Percentiles rank a stretch among this genome's conserved stretches.
Conservation (phyloP, 805 yeast species). For the Starmerella riodocensis region DNA sequence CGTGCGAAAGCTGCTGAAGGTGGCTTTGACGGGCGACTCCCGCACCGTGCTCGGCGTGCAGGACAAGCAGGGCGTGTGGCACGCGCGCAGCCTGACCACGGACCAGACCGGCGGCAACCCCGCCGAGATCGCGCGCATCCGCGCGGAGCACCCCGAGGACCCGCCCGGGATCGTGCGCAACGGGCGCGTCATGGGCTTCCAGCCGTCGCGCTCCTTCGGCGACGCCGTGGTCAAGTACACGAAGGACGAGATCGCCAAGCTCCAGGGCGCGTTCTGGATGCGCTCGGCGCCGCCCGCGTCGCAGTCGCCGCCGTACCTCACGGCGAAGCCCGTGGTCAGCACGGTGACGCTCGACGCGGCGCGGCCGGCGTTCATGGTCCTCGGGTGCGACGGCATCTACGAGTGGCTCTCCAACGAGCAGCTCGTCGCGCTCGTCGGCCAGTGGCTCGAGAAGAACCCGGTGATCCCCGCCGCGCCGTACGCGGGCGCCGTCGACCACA, state of each 20-base stretch:
- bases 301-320: slow-evolving; percentile 87
- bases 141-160: slow-evolving; percentile 82
- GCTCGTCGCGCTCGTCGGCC: slow-evolving; percentile 76
- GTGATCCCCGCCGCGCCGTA: slow-evolving; percentile 24
- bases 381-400: slow-evolving; percentile 88
- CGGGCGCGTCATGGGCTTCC: slow-evolving; percentile 86
- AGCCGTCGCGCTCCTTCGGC: slow-evolving; percentile 93
- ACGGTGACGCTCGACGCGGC: slow-evolving; percentile 59
- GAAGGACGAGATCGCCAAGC: slow-evolving; percentile 50
- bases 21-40: slow-evolving; percentile 93
- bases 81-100: slow-evolving; percentile 67
- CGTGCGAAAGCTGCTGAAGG: slow-evolving; percentile 50
- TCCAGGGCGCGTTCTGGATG: slow-evolving; percentile 66
- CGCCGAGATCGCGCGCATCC: slow-evolving; percentile 67
- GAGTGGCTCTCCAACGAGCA: slow-evolving; percentile 90
- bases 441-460: slow-evolving; percentile 74
- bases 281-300: slow-evolving; percentile 50
- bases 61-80: slow-evolving; percentile 56
- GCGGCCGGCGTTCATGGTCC: slow-evolving; percentile 68
- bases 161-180: slow-evolving; percentile 34
- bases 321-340: slow-evolving; percentile 86
- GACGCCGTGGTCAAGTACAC: slow-evolving; percentile 87
- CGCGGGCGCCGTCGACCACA: slow-evolving; percentile 32
- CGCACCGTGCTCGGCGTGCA: slow-evolving; percentile 71
- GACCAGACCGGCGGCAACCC: slow-evolving; percentile 92